Base-by-base conservation (phyloP, 495 filamentous ascomycete genomes). In the Penicillium manginii region DNA sequence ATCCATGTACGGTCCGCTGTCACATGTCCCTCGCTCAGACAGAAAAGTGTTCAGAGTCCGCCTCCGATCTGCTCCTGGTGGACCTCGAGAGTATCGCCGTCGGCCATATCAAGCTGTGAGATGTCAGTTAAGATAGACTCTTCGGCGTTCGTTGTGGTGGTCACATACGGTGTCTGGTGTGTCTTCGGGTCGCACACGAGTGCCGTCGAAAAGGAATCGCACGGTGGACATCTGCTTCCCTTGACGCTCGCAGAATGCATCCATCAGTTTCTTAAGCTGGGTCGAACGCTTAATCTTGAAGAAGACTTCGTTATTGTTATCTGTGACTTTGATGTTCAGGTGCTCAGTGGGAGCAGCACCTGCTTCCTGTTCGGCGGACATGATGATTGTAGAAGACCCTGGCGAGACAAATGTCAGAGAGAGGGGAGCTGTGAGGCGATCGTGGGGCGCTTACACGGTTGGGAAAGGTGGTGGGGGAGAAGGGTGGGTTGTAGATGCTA, bases 281-380 rank as follows among this genome's bases (percentile, higher is more conserved):
- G 96, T 99, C 5, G 89, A 92, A 5, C 93, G 89, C 86, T 99
- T 99, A 77, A 99, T 99, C 82, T 99, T 99, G 83, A 99, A 99
- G 76, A 99, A 99, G 62, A 99, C 96, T 65, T 99, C 96, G 67
- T 99, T 99, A 80, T 99, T 97, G 78, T 96, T 97, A 64, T 99
- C 96, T 0, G 96, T 98, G n/a, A 99, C 96, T 71, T 99, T 99
- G 82, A 99, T 98, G 74, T 99, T 99, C 8, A 99, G 81, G 73
- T 99, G 96, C 74, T 98, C 96, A 35, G 73, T 76, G 22, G 82
- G 75, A 43, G 83, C 81, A 40, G 87, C 84, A 54, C 81, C 81
- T 43, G 61, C 65, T 22, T 65, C 52, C 26, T 29, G 26, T 21
- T 67, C 67, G 17, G 59, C 59, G 18, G 67, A 60, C 67, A 70